phyloP scores from a whole-genome alignment of 2,329 filamentous ascomycete genomes.

The Arthrobotrys musiformis region DNA sequence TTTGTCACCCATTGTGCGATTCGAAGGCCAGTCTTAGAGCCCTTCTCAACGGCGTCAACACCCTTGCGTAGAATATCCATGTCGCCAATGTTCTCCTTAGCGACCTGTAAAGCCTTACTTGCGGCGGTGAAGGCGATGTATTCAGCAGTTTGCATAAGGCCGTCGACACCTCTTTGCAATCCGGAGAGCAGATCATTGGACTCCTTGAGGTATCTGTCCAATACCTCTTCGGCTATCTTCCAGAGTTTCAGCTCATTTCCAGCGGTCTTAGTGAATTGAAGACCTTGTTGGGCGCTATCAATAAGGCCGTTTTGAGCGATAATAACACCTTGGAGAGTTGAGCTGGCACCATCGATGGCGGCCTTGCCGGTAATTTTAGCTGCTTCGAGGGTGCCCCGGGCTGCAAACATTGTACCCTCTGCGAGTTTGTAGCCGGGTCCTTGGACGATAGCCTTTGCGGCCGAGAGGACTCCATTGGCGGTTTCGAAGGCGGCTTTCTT shows the following conservation, averaged over 20 bases:
- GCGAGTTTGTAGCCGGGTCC: constrained; percentile 21
- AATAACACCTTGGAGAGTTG: constrained; percentile 8
- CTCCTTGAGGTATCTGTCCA: constrained; percentile 14
- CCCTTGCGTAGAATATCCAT: constrained; percentile 8
- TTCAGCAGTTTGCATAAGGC: constrained; percentile 18
- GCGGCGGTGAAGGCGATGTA: constrained; percentile 16
- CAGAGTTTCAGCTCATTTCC: constrained; percentile 15
- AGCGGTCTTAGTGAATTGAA: constrained; percentile 18
- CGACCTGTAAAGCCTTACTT: not conserved
- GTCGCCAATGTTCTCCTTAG: constrained; percentile 9
- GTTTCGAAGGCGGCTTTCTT: constrained; percentile 22
- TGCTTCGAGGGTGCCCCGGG: not conserved
- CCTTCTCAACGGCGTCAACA: constrained; percentile 4
- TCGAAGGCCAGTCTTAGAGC: constrained; percentile 11
- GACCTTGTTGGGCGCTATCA: constrained; percentile 13
- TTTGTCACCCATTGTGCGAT: constrained; percentile 4
- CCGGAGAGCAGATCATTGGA: constrained; percentile 5
- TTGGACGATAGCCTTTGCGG: constrained; percentile 6
- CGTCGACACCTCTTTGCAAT: constrained; percentile 4
- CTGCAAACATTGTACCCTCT: not conserved
- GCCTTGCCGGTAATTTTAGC: constrained; percentile 16
- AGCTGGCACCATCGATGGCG: constrained; percentile 12
- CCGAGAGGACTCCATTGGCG: not conserved
- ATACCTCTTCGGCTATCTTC: not conserved
- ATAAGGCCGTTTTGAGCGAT: constrained; percentile 10